Evolutionary conservation across 805 yeast species (phyloP).

Genomic region (Teunomyces pallodes): DNA sequence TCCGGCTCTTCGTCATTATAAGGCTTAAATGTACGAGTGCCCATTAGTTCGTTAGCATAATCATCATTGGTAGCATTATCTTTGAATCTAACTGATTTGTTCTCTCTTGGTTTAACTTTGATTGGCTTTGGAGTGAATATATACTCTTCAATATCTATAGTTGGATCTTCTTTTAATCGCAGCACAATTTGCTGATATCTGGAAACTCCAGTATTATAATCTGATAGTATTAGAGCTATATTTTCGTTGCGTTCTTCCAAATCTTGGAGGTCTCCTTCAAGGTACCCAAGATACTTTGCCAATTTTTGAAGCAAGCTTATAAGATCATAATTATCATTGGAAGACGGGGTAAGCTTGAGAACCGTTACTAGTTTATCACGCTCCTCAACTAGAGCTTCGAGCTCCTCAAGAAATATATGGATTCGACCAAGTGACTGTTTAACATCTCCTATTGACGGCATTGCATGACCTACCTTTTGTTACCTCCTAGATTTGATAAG

Average conservation of each 20-base stretch:
- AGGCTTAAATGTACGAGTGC: constrained; percentile 32
- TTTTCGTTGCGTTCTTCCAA: constrained; percentile 4
- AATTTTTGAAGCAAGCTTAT: constrained; percentile 26
- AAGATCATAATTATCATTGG: constrained; percentile 38
- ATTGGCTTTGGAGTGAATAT: constrained; percentile 13
- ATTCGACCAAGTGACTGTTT: constrained; percentile 18
- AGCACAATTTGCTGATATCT: constrained; percentile 18
- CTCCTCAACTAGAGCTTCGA: constrained; percentile 32
- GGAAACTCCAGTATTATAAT: constrained; percentile 11
- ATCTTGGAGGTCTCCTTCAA: constrained; percentile 25
- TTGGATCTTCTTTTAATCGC: constrained; percentile 22
- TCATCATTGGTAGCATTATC: constrained; percentile 25
- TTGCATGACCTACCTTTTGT: not conserved
- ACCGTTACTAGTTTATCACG: constrained; percentile 26
- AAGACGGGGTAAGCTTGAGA: constrained; percentile 35
- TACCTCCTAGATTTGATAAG: not conserved
- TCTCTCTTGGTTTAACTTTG: constrained; percentile 6
- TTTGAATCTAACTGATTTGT: constrained; percentile 38
- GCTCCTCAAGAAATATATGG: constrained; percentile 21
- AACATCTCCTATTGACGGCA: constrained; percentile 17
- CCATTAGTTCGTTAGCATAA: constrained; percentile 33
- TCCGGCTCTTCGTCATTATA: constrained; percentile 31
- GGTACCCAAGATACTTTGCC: constrained; percentile 24
- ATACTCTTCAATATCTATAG: constrained; percentile 32
- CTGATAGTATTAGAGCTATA: not conserved